Evolutionary conservation across 148 eudicot species (phyloP), one percentile per base, ranked within the genome.

Genomic region (Persicaria maculosa): DNA sequence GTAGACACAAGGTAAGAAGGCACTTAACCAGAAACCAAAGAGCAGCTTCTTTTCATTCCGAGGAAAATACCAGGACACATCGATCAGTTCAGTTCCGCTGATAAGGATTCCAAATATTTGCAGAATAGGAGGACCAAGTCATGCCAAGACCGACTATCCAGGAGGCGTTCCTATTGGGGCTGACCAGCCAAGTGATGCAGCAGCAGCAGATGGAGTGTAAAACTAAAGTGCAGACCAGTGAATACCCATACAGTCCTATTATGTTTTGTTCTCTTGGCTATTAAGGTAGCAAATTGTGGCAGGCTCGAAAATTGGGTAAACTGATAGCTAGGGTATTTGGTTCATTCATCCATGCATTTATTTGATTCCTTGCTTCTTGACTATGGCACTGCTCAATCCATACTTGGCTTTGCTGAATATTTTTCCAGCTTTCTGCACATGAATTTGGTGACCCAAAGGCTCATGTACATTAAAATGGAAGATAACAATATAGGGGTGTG

Each of bases 1-100:
- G 98, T 89, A 15, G 91, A 93, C 79, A 85, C 74, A 83, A 79
- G 91, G 98, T 91, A 72, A 77, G 84, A 48, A 69, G 45, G 9
- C 43, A 20, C 36, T 57, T 55, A 12, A 16, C 10, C 52, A 2
- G 40, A 31, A 31, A 31, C 40, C 43, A 3, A 44, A 70, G 14
- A 16, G 19, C 6, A 17, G 62, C 25, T 57, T 19, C 62, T 7
- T 17, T 57, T 17, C 31, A 57, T 17, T 7, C 2, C 6, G 11
- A 17, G 31, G 22, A 19, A 31, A 57, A 57, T 19, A 15, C 61
- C 25, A 57, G 20, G 25, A 57, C 31, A 57, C 20, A 31, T 31
- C 40, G 40, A 31, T 3, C 40, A 31, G 40, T 31, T 31, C 40
- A 31, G 40, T 31, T 31, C 40, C 2, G 40, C 40, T 31, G 40